Evolutionary conservation across 2,329 filamentous ascomycete species (phyloP), one percentile per base, ranked within the genome.

Genomic region (Neopestalotiopsis clavispora): DNA sequence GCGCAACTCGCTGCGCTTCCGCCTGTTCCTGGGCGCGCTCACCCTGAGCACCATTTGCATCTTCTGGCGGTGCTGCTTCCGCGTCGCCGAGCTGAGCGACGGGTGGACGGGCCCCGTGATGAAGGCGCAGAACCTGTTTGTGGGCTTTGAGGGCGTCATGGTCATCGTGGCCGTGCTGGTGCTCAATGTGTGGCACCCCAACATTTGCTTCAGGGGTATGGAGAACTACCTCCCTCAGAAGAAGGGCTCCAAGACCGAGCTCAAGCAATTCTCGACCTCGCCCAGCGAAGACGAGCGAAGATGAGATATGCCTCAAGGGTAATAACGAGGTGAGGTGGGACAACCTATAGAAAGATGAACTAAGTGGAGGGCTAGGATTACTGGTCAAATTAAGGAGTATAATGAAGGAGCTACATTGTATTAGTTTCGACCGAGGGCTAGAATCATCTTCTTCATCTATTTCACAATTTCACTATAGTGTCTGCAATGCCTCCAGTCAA

Each of bases 81-180:
- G 91, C 67, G 87, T 92, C 28, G 87, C 87, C 0, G 91, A 93
- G 83, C 79, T 93, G 71, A 87, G 85, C 71, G 82, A 86, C 66
- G 91, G 91, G 1, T 94, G 89, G 86, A 78, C 75, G 3, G 90
- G 90, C 0, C 78, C 83, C 28, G 77, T 93, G 73, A 90, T 91
- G 76, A 78, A 75, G 42, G 78, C 86, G 49, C 82, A 91, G 79
- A 80, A 80, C 49, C 79, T 87, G 68, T 90, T 91, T 75, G 84
- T 90, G 70, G 85, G 79, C 4, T 84, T 91, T 66, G 89, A 91
- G 81, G 86, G 87, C 59, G 79, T 84, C 58, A 82, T 88, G 80
- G 82, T 88, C 52, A 76, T 82, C 42, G 72, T 86, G 17, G 85
- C 86, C 2, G 83, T 82, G 13, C 63, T 82, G 2, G 75, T 70